Evolutionary conservation across 805 yeast species (phyloP).

Genomic region (Ogataea thermomethanolica): DNA sequence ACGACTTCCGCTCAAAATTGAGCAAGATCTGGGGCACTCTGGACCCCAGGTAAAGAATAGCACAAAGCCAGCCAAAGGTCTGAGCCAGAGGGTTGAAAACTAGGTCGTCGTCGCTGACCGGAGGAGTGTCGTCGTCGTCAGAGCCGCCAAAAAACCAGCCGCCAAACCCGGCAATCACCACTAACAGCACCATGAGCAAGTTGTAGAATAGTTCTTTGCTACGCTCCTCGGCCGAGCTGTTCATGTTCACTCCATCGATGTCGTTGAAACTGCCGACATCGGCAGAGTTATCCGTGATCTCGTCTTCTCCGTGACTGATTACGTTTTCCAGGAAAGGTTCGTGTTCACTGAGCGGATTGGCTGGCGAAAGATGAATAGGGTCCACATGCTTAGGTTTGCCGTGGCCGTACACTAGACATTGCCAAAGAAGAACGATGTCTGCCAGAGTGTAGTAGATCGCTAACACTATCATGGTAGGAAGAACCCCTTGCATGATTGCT

Average conservation of each 20-base stretch:
- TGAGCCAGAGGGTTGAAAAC: conserved; percentile 79
- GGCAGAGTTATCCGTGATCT: conserved; percentile 17
- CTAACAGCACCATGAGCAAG: conserved; percentile 57
- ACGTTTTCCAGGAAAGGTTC: conserved; percentile 58
- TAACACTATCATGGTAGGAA: conserved; percentile 90
- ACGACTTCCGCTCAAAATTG: conserved; percentile 81
- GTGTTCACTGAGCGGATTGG: conserved; percentile 75
- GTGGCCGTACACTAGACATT: conserved; percentile 76
- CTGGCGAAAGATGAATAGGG: conserved; percentile 80
- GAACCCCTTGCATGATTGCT: conserved; percentile 80
- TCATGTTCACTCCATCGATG: conserved; percentile 29
- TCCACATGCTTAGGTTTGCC: conserved; percentile 52
- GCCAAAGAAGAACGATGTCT: conserved; percentile 77
- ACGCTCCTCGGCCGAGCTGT: conserved; percentile 12
- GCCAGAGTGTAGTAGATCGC: conserved; percentile 93
- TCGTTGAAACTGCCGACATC: conserved; percentile 31
- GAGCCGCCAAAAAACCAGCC: conserved; percentile 70
- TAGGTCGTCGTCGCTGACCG: conserved; percentile 40
- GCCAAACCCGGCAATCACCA: conserved; percentile 72
- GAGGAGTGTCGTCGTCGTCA: conserved; percentile 33
- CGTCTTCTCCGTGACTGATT: conserved; percentile 39
- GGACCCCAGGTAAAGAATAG: conserved; percentile 75
- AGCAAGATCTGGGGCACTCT: conserved; percentile 88
- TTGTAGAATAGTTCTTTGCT: conserved; percentile 31
- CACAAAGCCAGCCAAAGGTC: conserved; percentile 79